Percentiles rank a stretch among this genome's conserved stretches.
phyloP scores from a whole-genome alignment of 2,329 filamentous ascomycete genomes.

The Colletotrichum sp. region DNA sequence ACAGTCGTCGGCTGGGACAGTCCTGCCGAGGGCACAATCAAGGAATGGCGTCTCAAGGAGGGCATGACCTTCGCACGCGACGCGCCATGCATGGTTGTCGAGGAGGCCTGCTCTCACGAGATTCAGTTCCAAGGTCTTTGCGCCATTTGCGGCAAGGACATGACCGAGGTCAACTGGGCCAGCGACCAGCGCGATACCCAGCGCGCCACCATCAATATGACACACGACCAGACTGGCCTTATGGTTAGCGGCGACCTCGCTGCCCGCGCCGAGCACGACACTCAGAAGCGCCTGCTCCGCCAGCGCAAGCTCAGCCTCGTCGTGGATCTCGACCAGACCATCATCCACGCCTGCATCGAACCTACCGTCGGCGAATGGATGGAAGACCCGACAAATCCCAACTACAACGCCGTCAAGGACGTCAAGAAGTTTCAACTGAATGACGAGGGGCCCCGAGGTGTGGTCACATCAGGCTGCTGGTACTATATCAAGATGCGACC shows the following conservation, averaged over 20 bases:
- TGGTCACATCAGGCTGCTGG: constrained; percentile 72
- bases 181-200: constrained; percentile 78
- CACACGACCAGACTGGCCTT: constrained; percentile 86
- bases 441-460: constrained; percentile 78
- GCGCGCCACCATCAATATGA: constrained; percentile 92
- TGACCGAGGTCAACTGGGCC: constrained; percentile 89
- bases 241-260: constrained; percentile 86
- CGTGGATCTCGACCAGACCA: constrained; percentile 96
- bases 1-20: constrained; percentile 80
- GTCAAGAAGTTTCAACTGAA: constrained; percentile 87
- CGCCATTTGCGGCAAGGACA: constrained; percentile 91
- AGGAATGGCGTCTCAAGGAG: constrained; percentile 75
- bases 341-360: constrained; percentile 97
- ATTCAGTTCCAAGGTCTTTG: constrained; percentile 92
- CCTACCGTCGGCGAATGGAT: constrained; percentile 97
- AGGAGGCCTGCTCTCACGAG: constrained; percentile 90
- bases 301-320: constrained; percentile 89
- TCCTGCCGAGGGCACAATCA: constrained; percentile 79
- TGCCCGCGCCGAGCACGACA: constrained; percentile 79
- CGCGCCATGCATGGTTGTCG: constrained; percentile 71
- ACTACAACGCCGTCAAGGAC: constrained; percentile 87
- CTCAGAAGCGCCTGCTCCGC: constrained; percentile 80
- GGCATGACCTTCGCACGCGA: constrained; percentile 68
- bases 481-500: constrained; percentile 99
- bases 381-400: constrained; percentile 84